Evolutionary conservation across 768 basidiomycete species (phyloP).

Genomic region (Pleurotus sapidus): DNA sequence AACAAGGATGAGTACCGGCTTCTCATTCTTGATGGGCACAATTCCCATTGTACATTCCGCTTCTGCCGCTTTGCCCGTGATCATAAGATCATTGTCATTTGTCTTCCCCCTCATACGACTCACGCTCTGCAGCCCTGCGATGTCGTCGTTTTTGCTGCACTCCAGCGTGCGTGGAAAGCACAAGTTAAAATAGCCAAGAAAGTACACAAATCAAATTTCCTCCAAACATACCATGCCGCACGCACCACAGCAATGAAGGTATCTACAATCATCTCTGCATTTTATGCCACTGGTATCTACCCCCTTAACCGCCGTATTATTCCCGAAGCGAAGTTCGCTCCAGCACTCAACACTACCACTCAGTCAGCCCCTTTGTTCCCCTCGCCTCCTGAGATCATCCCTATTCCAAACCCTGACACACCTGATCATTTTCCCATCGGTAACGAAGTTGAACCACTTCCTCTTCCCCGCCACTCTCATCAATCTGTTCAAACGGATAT

Average conservation of each 20-base stretch:
- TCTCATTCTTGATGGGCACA: conserved; percentile 37
- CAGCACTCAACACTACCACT: conserved; percentile 3
- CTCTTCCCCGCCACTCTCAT: not conserved
- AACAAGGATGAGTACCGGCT: conserved; percentile 18
- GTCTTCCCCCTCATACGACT: conserved; percentile 33
- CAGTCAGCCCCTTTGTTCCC: not conserved
- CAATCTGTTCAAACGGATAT: not conserved
- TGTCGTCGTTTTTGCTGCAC: conserved; percentile 34
- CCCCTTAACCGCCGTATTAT: conserved; percentile 17
- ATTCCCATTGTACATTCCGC: conserved; percentile 28
- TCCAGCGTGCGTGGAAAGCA: conserved; percentile 26
- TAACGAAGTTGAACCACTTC: not conserved
- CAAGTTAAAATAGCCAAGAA: conserved; percentile 14
- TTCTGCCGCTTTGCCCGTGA: conserved; percentile 25
- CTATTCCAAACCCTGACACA: not conserved
- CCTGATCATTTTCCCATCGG: not conserved
- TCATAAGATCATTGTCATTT: conserved; percentile 29
- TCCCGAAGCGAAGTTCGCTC: conserved; percentile 7
- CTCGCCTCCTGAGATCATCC: not conserved
- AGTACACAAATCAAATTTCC: conserved; percentile 6
- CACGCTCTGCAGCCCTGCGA: conserved; percentile 33
- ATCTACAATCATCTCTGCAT: conserved; percentile 18
- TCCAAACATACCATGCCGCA: conserved; percentile 9
- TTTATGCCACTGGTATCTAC: conserved; percentile 18
- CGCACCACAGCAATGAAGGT: conserved; percentile 13